These are phyloP conservation scores for Rhododendron ovatum DNA, from an alignment of 148 eudicot genomes.

Conservation along the genomic window DNA sequence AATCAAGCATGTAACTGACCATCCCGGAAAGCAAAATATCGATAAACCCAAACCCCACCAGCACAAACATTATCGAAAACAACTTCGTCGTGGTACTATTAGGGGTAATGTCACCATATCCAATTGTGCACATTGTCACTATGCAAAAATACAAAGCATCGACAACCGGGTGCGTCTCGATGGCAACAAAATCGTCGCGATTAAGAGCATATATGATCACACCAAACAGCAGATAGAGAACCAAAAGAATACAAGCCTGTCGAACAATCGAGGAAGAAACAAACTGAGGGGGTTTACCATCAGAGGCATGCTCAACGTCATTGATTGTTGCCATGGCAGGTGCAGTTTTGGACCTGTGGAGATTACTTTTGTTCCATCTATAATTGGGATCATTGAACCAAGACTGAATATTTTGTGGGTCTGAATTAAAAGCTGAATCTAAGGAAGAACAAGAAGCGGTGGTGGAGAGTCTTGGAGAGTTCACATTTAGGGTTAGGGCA, in stretches of 20 bases:
- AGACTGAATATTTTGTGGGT: slow-evolving; percentile 30
- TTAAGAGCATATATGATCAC: slow-evolving; percentile 56
- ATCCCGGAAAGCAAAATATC: slow-evolving; percentile 90
- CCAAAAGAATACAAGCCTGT: slow-evolving; percentile 60
- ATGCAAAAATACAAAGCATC: slow-evolving; percentile 95
- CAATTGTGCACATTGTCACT: slow-evolving; percentile 98
- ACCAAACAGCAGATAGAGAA: slow-evolving; percentile 69
- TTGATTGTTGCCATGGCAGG: slow-evolving; percentile 87
- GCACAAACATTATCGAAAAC: slow-evolving; percentile 76
- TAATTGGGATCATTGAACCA: slow-evolving; percentile 59
- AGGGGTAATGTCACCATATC: slow-evolving; percentile 98
- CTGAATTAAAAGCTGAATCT: slow-evolving; percentile 3
- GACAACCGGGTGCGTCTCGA: slow-evolving; percentile 77
- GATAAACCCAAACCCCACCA: slow-evolving; percentile 92
- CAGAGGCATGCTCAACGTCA: slow-evolving; percentile 29
- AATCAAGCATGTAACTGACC: slow-evolving; percentile 86
- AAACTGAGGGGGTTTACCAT: slow-evolving; percentile 32
- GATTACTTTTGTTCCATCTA: slow-evolving; percentile 29
- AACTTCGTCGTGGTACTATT: slow-evolving; percentile 59
- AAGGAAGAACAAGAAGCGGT: slow-evolving; percentile 13
- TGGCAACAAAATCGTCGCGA: slow-evolving; percentile 43
- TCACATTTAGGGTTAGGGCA: slow-evolving; percentile 26
- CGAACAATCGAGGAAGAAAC: slow-evolving; percentile 47
- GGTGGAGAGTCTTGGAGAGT: slow-evolving; percentile 8
- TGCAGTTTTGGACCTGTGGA: slow-evolving; percentile 83